Evolutionary conservation across 345 rosid species (phyloP).

Genomic region (Eucalyptus virginea): DNA sequence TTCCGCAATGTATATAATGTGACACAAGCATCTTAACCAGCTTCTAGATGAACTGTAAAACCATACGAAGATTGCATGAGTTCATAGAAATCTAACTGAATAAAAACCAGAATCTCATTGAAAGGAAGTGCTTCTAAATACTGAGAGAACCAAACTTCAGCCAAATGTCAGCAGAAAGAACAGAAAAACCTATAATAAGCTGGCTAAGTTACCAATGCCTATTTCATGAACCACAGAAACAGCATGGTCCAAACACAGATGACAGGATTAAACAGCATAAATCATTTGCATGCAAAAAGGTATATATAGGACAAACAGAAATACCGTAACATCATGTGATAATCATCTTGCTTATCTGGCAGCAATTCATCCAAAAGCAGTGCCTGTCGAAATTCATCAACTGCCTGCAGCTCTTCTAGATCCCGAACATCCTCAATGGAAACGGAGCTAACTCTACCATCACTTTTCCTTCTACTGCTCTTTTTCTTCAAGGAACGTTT

Average conservation of each 20-base stretch:
- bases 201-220: neutral
- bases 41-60: neutral
- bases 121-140: neutral
- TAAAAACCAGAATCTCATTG: neutral
- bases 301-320: neutral
- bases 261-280: neutral
- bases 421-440: conserved; percentile 98
- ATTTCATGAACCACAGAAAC: neutral
- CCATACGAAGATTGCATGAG: neutral
- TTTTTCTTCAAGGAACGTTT: conserved; percentile 90
- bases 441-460: conserved; percentile 91
- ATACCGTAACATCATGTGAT: conserved; percentile 93
- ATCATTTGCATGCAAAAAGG: neutral
- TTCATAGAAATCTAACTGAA: neutral
- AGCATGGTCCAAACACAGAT: neutral
- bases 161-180: neutral
- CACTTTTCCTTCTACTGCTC: conserved; percentile 67
- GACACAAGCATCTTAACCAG: neutral
- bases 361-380: conserved; percentile 87
- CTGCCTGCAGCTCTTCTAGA: conserved; percentile 74
- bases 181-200: neutral
- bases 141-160: neutral
- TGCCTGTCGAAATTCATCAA: conserved; percentile 80
- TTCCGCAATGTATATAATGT: neutral
- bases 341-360: conserved; percentile 66